A percentile compares a stretch with the other conserved stretches of the same genome.
Conservation (phyloP, 495 filamentous ascomycete genomes). For the Ramalina intermedia region DNA sequence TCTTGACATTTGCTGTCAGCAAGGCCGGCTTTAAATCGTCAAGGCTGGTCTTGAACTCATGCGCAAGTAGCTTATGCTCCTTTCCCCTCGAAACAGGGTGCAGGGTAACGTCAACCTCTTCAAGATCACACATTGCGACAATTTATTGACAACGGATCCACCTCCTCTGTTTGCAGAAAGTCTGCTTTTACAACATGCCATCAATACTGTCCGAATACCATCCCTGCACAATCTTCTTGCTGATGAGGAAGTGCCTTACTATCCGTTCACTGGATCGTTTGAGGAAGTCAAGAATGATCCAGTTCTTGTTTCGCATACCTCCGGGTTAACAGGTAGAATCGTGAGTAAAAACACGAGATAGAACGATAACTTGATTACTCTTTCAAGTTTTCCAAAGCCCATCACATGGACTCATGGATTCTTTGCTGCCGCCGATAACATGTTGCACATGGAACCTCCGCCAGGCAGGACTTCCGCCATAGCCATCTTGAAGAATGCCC, state of each 20-base stretch:
- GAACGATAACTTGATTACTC: background rate
- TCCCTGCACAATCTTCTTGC: constrained; percentile 8
- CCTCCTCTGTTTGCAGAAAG: constrained; percentile 3
- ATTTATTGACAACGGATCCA: background rate
- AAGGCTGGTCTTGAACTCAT: too few relatives aligned
- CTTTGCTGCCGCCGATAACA: constrained; percentile 19
- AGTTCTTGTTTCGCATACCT: constrained; percentile 14
- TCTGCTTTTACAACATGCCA: background rate
- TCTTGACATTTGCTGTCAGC: too few relatives aligned
- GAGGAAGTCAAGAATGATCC: constrained; percentile 8
- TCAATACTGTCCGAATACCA: background rate
- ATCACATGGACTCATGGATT: constrained; percentile 16
- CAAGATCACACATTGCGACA: constrained; percentile 12
- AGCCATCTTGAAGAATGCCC: background rate
- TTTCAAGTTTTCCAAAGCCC: constrained; percentile 14
- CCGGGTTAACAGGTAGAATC: constrained; percentile 15
- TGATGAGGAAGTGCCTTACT: background rate
- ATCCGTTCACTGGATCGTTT: constrained; percentile 7
- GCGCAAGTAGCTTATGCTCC: constrained; percentile 9
- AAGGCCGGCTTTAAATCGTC: too few relatives aligned
- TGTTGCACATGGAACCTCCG: constrained; percentile 13
- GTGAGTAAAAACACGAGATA: background rate
- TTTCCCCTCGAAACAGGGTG: constrained; percentile 9
- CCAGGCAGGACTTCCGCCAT: constrained; percentile 14
- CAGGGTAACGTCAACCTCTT: constrained; percentile 11